Evolutionary conservation across 2,329 filamentous ascomycete genomes (phyloP).

Genomic region (Blumeria hordei): DNA sequence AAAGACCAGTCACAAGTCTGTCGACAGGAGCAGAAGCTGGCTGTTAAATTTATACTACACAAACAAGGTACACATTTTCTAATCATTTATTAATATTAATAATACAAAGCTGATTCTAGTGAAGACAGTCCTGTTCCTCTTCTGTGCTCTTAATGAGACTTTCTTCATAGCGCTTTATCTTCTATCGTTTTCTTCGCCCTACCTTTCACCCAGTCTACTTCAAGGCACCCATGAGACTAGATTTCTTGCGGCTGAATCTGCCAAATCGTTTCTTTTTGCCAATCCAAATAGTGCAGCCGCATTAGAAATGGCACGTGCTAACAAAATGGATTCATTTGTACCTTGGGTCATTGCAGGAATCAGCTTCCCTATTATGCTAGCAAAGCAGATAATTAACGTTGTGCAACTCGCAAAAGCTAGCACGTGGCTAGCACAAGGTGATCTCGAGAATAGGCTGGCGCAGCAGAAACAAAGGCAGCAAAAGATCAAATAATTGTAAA

Average conservation of each 20-base stretch:
- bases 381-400: conserved; percentile 86
- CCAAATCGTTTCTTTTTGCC: conserved; percentile 46
- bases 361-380: conserved; percentile 66
- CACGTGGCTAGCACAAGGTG: conserved; percentile 80
- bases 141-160: conserved; percentile 75
- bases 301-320: conserved; percentile 75
- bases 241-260: conserved; percentile 42
- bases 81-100: background rate
- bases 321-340: conserved; percentile 62
- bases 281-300: conserved; percentile 83
- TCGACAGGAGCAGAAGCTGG: conserved; percentile 71
- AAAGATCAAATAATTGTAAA: conserved; percentile 9
- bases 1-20: conserved; percentile 69
- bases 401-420: conserved; percentile 86
- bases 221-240: conserved; percentile 36
- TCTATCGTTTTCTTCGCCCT: conserved; percentile 82
- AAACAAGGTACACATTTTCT: conserved; percentile 49
- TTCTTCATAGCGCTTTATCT: conserved; percentile 98
- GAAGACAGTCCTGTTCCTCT: conserved; percentile 72
- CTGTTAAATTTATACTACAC: conserved; percentile 90
- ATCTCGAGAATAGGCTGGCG: conserved; percentile 37
- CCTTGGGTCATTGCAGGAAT: conserved; percentile 63
- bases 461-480: conserved; percentile 27
- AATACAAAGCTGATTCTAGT: too few relatives aligned
- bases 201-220: conserved; percentile 64